Evolutionary conservation across 352 stramenopile species (phyloP).

Genomic region (Pythium myriotylum): DNA sequence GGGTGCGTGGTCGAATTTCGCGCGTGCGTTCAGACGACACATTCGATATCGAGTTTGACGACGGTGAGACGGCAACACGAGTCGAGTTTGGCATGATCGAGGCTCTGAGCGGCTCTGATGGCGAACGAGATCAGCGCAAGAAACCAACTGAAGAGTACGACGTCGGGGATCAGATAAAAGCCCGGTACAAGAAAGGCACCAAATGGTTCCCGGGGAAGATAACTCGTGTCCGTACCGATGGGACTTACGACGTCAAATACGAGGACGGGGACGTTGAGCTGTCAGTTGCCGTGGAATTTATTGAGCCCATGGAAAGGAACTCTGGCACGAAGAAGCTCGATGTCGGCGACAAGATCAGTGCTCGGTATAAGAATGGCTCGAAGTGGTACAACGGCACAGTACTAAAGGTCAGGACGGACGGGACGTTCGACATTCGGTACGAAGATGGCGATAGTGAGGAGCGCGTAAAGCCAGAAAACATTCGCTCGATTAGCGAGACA

Average conservation of each 20-base stretch:
- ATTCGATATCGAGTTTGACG: slow-evolving; percentile 67
- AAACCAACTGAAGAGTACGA: neutral
- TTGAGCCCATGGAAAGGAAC: slow-evolving; percentile 9
- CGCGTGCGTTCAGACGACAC: slow-evolving; percentile 54
- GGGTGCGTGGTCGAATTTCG: slow-evolving; percentile 37
- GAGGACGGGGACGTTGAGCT: slow-evolving; percentile 55
- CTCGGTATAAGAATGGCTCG: slow-evolving; percentile 32
- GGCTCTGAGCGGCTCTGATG: too few relatives aligned
- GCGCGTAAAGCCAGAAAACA: slow-evolving; percentile 31
- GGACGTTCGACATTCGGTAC: slow-evolving; percentile 55
- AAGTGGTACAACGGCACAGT: slow-evolving; percentile 70
- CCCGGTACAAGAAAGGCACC: slow-evolving; percentile 48
- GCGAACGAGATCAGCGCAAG: too few relatives aligned
- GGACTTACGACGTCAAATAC: slow-evolving; percentile 73
- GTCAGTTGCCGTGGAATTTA: slow-evolving; percentile 5
- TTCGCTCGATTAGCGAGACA: neutral
- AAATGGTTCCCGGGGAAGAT: slow-evolving; percentile 61
- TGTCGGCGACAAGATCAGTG: slow-evolving; percentile 31
- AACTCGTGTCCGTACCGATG: slow-evolving; percentile 46
- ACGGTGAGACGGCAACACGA: slow-evolving; percentile 60
- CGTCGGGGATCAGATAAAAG: slow-evolving; percentile 35
- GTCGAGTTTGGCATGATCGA: slow-evolving; percentile 32
- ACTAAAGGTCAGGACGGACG: slow-evolving; percentile 48
- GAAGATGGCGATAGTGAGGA: slow-evolving; percentile 54
- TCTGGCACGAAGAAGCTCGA: slow-evolving; percentile 14